Evolutionary conservation across 2,329 filamentous ascomycete species (phyloP).

Genomic region (Penicillium sp.): DNA sequence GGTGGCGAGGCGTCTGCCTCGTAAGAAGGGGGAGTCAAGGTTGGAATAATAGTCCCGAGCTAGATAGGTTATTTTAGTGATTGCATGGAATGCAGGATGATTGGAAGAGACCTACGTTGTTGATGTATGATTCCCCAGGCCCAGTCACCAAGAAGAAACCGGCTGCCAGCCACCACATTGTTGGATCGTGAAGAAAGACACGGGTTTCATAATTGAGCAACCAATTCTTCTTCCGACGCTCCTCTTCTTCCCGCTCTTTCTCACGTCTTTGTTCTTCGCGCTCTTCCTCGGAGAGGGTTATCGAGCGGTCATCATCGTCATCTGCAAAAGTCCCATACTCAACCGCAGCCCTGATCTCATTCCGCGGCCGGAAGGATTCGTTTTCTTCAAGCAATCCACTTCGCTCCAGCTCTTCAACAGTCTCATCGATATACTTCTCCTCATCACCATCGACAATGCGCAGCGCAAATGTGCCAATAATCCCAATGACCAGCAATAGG

Average conservation of each 20-base stretch:
- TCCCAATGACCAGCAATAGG: constrained; percentile 72
- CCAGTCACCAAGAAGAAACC: constrained; percentile 94
- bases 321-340: constrained; percentile 51
- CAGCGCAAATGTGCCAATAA: constrained; percentile 75
- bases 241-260: constrained; percentile 58
- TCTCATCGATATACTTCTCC: constrained; percentile 80
- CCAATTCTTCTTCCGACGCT: constrained; percentile 80
- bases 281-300: constrained; percentile 49
- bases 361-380: constrained; percentile 69
- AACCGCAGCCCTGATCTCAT: constrained; percentile 48
- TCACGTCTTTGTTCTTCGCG: constrained; percentile 46
- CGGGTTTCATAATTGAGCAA: constrained; percentile 90
- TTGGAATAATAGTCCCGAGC: constrained; percentile 89
- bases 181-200: constrained; percentile 81
- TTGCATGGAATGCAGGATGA: background rate
- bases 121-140: constrained; percentile 96
- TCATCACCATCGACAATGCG: constrained; percentile 80
- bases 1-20: constrained; percentile 51
- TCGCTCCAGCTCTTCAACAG: constrained; percentile 86
- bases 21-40: constrained; percentile 72
- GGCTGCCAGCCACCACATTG: constrained; percentile 92
- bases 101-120: constrained; percentile 65
- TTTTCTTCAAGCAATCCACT: constrained; percentile 78
- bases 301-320: constrained; percentile 44
- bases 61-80: constrained; percentile 24